Evolutionary conservation across 495 filamentous ascomycete genomes (phyloP).

Genomic region (Hypoxylon subgilvum): DNA sequence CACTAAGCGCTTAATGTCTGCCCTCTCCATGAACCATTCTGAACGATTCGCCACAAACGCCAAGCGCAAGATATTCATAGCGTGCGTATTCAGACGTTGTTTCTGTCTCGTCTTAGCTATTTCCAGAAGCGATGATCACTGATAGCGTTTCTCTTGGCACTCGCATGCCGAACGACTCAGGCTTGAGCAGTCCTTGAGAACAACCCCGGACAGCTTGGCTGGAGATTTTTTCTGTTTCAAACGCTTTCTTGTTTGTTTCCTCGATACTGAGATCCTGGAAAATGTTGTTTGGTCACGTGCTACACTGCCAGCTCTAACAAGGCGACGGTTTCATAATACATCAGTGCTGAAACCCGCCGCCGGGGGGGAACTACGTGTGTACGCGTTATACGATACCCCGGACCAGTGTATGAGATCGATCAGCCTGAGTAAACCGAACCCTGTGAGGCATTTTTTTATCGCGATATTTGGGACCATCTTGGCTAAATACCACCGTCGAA

Average conservation of each 20-base stretch:
- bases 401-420: slow-evolving; percentile 27
- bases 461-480: slow-evolving; percentile 18
- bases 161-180: slow-evolving; percentile 3
- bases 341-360: slow-evolving; percentile 36
- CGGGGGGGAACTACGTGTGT: slow-evolving; percentile 18
- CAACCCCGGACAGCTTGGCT: slow-evolving; percentile 20
- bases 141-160: slow-evolving; percentile 22
- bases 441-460: slow-evolving; percentile 34
- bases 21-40: not conserved
- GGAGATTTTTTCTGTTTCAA: slow-evolving; percentile 34
- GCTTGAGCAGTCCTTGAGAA: slow-evolving; percentile 7
- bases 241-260: slow-evolving; percentile 25
- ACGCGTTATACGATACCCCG: slow-evolving; percentile 12
- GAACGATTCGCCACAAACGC: slow-evolving; percentile 6
- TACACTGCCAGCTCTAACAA: slow-evolving; percentile 18
- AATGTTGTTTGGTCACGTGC: slow-evolving; percentile 26
- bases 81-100: slow-evolving; percentile 21
- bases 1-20: not conserved
- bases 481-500: slow-evolving; percentile 26
- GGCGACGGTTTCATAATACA: slow-evolving; percentile 30
- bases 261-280: not conserved
- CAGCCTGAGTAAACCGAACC: slow-evolving; percentile 6
- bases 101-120: slow-evolving; percentile 35
- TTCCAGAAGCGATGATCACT: slow-evolving; percentile 35
- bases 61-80: slow-evolving; percentile 28